phyloP scores from a whole-genome alignment of 2,329 filamentous ascomycete genomes.

The Lachnellula occidentalis region DNA sequence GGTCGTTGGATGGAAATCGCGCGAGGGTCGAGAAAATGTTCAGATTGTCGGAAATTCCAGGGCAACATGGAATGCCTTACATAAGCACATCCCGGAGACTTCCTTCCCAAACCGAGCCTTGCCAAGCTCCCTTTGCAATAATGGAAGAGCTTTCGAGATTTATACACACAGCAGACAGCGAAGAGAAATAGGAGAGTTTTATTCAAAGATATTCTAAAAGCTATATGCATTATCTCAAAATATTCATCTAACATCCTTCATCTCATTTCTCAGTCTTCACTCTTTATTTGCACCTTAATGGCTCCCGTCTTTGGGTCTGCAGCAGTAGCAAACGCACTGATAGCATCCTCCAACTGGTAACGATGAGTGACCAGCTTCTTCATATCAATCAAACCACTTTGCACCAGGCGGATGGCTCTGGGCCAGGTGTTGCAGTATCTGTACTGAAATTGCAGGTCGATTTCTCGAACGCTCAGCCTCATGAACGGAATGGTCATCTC shows the following conservation, averaged over 20 bases:
- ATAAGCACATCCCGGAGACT: conserved; percentile 4
- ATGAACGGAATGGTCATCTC: conserved; percentile 96
- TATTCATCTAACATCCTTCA: conserved; percentile 5
- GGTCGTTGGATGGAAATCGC: conserved; percentile 19
- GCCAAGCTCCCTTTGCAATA: conserved; percentile 2
- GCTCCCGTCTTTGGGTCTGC: conserved; percentile 83
- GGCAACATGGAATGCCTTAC: conserved; percentile 3
- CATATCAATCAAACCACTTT: conserved; percentile 78
- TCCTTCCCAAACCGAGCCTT: too few species aligned
- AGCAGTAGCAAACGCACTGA: conserved; percentile 85
- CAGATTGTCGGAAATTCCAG: conserved; percentile 18
- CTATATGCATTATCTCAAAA: conserved; percentile 1
- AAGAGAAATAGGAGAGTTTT: not conserved
- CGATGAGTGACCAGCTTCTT: conserved; percentile 82
- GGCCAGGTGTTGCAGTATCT: conserved; percentile 96
- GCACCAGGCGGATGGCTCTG: conserved; percentile 78
- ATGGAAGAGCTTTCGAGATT: not conserved
- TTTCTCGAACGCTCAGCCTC: conserved; percentile 82
- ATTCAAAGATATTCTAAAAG: conserved; percentile 10
- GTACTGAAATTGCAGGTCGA: conserved; percentile 96
- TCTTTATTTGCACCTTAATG: conserved; percentile 97
- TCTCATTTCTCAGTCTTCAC: conserved; percentile 31
- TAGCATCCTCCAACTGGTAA: conserved; percentile 77
- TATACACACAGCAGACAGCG: not conserved
- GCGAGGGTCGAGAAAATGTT: conserved; percentile 23